Base-by-base conservation (phyloP, 2,329 filamentous ascomycete genomes). In the Phialocephala subalpina region DNA sequence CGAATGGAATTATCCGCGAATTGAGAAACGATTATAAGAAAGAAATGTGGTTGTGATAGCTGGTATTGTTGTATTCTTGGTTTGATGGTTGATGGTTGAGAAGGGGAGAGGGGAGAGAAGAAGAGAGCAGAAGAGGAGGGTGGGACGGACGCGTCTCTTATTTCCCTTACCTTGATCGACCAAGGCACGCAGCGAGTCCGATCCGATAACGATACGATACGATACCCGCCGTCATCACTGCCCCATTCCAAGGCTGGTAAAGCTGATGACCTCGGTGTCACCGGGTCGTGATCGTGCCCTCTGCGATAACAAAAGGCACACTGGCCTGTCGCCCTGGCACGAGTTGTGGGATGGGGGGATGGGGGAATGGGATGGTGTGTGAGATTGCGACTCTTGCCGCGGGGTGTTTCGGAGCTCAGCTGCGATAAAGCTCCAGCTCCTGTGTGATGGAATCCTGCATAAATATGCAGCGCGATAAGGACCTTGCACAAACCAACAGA, bases 1-100 rank as follows among this genome's bases (percentile, higher is more conserved):
- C 59, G 63, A 70, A 71, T 71, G 66, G 63, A 60, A 66, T 56
- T 68, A 70, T 71, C 68, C 63, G 60, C 29, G 61, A 62, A 63
- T 56, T 52, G 33, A 59, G 63, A 38, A 22, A 57, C 55, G 45
- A 20, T 52, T 25, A 42, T 56, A 38, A 40, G 16, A 65, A 57
- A 38, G 55, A 36, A n/a, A 55, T 14, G 14, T 55, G 25, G 18
- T 33, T 14, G 14, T 55, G 25, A 33, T 33, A 36, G 33, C 33
- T 33, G 22, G 49, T 49, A n/a, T 55, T 47, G 64, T 59, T 53
- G 53, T 35, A 6, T 53, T 33, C 29, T 63, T 59, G 52, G 36
- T 64, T 60, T 62, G 63, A 63, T 64, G 56, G 45, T 59, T 42
- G 59, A 40, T 20, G 38, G 25, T 65, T 53, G 55, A 16, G 59